Evolutionary conservation across 352 stramenopile species (phyloP).

Genomic region (Peronosclerospora sorghi): DNA sequence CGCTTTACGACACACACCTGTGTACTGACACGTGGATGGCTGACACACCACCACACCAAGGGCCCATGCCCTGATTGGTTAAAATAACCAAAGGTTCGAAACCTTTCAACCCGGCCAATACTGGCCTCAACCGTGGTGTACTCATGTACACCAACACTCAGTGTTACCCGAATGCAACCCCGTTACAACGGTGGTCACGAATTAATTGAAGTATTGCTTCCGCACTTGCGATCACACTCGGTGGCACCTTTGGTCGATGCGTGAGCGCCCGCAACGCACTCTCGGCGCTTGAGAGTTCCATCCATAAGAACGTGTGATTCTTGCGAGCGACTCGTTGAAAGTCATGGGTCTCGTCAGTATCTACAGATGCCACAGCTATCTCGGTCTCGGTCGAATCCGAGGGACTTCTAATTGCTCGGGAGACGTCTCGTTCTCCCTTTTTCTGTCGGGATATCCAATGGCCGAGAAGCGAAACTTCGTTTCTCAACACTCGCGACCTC

Average conservation of each 20-base stretch:
- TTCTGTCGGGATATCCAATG: slow-evolving; percentile 14
- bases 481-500: slow-evolving; percentile 43
- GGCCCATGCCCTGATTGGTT: too few relatives aligned
- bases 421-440: too few relatives aligned
- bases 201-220: slow-evolving; percentile 30
- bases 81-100: too few relatives aligned
- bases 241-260: slow-evolving; percentile 47
- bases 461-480: slow-evolving; percentile 9
- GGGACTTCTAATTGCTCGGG: slow-evolving; percentile 18
- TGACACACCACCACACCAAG: too few relatives aligned
- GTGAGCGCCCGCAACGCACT: slow-evolving; percentile 64
- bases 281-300: slow-evolving; percentile 63
- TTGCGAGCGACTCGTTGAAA: too few relatives aligned
- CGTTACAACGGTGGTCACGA: slow-evolving; percentile 52
- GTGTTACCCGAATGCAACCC: too few relatives aligned
- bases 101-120: too few relatives aligned
- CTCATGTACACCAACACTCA: too few relatives aligned
- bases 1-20: too few relatives aligned
- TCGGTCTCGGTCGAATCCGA: slow-evolving; percentile 8
- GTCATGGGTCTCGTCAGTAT: slow-evolving; percentile 15
- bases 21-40: too few relatives aligned
- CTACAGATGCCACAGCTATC: slow-evolving; percentile 2
- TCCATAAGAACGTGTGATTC: slow-evolving; percentile 60
- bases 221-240: slow-evolving; percentile 26
- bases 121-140: too few relatives aligned